Evolutionary conservation across 352 stramenopile genomes (phyloP).

Genomic region (Phytophthora palmivora): DNA sequence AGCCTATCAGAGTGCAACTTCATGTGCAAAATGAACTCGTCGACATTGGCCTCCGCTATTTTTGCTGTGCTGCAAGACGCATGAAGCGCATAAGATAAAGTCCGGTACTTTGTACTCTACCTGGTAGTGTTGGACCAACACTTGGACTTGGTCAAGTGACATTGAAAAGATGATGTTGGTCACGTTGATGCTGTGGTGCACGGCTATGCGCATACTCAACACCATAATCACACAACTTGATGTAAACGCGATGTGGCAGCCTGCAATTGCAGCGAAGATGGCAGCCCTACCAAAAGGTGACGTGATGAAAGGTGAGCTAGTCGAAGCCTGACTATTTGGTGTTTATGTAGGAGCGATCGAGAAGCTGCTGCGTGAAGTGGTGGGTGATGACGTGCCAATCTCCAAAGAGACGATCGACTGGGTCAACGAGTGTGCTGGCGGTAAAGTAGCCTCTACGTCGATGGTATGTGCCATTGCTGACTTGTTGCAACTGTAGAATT

Average conservation of each 20-base stretch:
- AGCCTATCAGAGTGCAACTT: not conserved
- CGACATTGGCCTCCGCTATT: not conserved
- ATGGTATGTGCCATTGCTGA: not conserved
- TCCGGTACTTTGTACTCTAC: too few relatives aligned
- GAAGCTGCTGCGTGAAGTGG: slow-evolving; percentile 59
- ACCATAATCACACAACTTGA: slow-evolving; percentile 6
- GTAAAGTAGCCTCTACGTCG: slow-evolving; percentile 23
- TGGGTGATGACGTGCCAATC: slow-evolving; percentile 57
- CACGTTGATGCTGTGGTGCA: slow-evolving; percentile 5
- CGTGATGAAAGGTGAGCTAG: not conserved
- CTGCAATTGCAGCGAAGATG: not conserved
- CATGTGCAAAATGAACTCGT: not conserved
- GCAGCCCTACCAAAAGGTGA: slow-evolving; percentile 31
- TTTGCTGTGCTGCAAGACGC: not conserved
- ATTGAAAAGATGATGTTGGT: too few relatives aligned
- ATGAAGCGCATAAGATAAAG: too few relatives aligned
- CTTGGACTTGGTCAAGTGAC: too few relatives aligned
- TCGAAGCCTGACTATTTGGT: not conserved
- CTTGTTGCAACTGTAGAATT: slow-evolving; percentile 48
- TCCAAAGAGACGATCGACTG: slow-evolving; percentile 77
- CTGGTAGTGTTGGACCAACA: too few relatives aligned
- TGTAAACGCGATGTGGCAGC: slow-evolving; percentile 1
- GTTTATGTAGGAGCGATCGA: slow-evolving; percentile 34
- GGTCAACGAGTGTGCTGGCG: slow-evolving; percentile 62
- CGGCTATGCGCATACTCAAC: not conserved